Conservation (phyloP, 2,329 filamentous ascomycete genomes). For the Penicillium italicum region DNA sequence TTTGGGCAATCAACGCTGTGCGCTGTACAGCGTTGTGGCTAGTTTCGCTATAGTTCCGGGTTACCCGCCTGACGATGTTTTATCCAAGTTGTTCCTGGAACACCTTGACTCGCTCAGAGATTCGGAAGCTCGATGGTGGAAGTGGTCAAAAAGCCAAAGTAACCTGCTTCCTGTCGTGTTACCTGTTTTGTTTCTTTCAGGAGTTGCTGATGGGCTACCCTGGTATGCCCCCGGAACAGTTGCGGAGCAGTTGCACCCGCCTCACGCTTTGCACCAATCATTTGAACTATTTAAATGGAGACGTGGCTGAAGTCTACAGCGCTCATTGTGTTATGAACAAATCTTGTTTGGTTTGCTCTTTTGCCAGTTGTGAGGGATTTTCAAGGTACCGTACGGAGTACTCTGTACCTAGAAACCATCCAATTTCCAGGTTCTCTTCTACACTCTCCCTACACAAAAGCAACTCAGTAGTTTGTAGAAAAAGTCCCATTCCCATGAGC, state of each 20-base stretch:
- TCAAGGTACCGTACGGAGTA: neutral
- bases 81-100: neutral
- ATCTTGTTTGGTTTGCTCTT: neutral
- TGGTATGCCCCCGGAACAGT: neutral
- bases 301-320: neutral
- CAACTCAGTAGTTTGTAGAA: slow-evolving; percentile 7
- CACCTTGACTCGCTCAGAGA: neutral
- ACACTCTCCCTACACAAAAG: neutral
- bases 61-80: neutral
- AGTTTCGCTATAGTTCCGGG: neutral
- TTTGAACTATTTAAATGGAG: neutral
- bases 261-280: neutral
- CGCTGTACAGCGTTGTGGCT: neutral
- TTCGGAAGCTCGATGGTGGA: neutral
- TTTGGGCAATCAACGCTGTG: neutral
- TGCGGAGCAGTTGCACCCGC: neutral
- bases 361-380: too few species aligned
- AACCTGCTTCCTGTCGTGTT: neutral
- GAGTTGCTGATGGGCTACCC: neutral
- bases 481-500: slow-evolving; percentile 30
- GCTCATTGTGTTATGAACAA: neutral
- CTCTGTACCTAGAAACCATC: neutral
- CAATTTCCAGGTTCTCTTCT: neutral
- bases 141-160: neutral
- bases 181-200: neutral